Conservation (phyloP, 306 rosid genomes). For the Trichosanthes cucumerina region DNA sequence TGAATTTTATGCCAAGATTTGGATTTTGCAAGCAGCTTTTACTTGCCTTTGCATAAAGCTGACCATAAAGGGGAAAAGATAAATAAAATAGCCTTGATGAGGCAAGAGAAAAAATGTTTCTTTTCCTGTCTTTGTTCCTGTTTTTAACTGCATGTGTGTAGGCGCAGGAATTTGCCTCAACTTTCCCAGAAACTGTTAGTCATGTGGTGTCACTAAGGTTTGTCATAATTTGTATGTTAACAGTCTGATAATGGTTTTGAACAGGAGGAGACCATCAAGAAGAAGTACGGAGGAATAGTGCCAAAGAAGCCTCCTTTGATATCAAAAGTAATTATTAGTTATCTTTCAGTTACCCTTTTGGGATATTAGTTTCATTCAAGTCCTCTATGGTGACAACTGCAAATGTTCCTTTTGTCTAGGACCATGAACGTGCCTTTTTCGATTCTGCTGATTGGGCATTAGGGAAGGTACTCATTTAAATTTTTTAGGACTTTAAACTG, state of each 20-base stretch:
- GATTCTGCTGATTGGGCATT: slow-evolving; percentile 99
- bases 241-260: slow-evolving; percentile 18
- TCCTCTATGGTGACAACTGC: slow-evolving; percentile 10
- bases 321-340: slow-evolving; percentile 55
- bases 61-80: background rate
- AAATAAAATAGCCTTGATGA: background rate
- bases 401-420: slow-evolving; percentile 37
- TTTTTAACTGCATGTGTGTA: background rate
- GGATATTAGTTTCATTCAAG: background rate
- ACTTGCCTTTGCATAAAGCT: background rate
- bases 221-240: background rate
- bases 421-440: slow-evolving; percentile 94
- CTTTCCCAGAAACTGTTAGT: background rate
- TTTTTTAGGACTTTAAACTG: background rate
- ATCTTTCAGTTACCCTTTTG: background rate
- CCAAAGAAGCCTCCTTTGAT: slow-evolving; percentile 91
- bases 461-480: slow-evolving; percentile 58
- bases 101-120: background rate
- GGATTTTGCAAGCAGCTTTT: background rate
- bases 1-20: background rate
- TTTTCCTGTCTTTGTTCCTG: background rate
- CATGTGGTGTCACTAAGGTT: background rate
- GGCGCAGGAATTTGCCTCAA: background rate
- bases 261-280: slow-evolving; percentile 71
- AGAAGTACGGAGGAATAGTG: slow-evolving; percentile 83